Evolutionary conservation across 805 yeast species (phyloP), one percentile per base, ranked within the genome.

Genomic region (Lipomyces orientalis): DNA sequence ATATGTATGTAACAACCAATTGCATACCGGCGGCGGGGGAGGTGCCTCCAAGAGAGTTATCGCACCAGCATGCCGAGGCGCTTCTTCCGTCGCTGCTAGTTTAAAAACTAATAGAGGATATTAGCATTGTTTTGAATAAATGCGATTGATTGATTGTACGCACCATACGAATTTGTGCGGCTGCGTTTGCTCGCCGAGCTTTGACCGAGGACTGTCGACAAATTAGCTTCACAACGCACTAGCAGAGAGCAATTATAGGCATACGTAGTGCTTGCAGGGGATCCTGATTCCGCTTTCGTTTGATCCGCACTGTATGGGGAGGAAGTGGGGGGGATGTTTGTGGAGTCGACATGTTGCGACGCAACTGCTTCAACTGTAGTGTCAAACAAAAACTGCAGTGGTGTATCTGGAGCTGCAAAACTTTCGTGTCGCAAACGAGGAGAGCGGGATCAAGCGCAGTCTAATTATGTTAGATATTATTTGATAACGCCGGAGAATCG

Each of bases 221-320:
- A 25, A 22, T 39, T 56, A 54, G 66, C 66, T 60, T 34, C 43
- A 33, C n/a, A 25, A 16, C 7, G 5, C 60, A 54, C 12, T 39
- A 33, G 10, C 29, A 22, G 12, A 33, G 51, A 37, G 12, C n/a
- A 33, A 55, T 33, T 19, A 4, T 35, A 12, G 2, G 57, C 75
- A 22, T 57, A 68, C 76, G 64, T 73, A 93, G 82, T 0, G 97
- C 97, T 73, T 90, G 92, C 31, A 94, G 82, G 1, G 98, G 97
- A 72, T 91, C 97, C 74, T 92, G 95, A 62, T 87, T 88, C 67
- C 97, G 83, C 75, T 90, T 89, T 66, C 98, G 84, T 78, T 95
- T 94, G 76, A 94, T 90, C 67, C 97, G 84, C 55, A 94, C 87
- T 33, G 90, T 82, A 62, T 84, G 85, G 1, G 97, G 97, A 12